Conservation (phyloP, 202 grass and related monocot species). For the Schoenoplectus tabernaemontani region DNA sequence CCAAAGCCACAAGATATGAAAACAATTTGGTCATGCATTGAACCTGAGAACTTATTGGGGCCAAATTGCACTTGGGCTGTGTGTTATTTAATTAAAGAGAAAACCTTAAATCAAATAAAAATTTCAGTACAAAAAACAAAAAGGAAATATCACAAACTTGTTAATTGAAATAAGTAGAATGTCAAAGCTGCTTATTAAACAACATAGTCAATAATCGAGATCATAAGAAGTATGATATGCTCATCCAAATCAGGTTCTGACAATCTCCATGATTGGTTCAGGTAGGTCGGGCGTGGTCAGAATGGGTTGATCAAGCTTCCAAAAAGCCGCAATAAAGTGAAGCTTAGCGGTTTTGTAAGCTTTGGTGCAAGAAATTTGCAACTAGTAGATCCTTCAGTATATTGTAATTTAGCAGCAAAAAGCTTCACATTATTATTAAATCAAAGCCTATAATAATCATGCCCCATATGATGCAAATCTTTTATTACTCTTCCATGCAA, state of each 20-base stretch:
- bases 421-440: background rate
- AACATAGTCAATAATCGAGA: background rate
- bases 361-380: background rate
- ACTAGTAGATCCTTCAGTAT: background rate
- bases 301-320: background rate
- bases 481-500: background rate
- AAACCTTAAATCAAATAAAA: background rate
- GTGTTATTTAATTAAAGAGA: background rate
- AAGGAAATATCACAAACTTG: background rate
- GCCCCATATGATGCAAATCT: background rate
- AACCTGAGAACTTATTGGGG: background rate
- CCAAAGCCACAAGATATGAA: background rate
- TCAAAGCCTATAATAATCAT: background rate
- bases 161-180: background rate
- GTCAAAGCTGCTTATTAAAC: background rate
- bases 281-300: background rate
- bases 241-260: background rate
- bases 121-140: background rate
- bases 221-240: background rate
- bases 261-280: background rate
- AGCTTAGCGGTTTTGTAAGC: background rate
- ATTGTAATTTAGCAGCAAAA: background rate
- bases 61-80: background rate
- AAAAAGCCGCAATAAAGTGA: background rate
- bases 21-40: background rate